Percentiles rank a stretch among this genome's conserved stretches.
These are phyloP conservation scores for Fraxinus dipetala DNA, from an alignment of 305 asterid genomes.

Conservation along the genomic window DNA sequence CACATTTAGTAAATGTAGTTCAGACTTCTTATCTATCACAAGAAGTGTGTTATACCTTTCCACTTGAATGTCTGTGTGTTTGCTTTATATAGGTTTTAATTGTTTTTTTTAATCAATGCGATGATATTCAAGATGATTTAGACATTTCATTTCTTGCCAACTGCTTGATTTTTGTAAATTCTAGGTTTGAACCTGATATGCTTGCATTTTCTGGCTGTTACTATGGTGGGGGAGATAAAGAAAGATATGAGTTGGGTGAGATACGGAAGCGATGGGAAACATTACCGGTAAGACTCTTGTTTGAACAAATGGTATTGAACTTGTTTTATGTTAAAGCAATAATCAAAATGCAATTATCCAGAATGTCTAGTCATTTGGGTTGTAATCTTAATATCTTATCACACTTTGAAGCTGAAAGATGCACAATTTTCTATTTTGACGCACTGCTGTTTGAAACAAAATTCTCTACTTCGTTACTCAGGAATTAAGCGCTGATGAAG, in stretches of 20 bases:
- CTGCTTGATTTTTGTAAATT: background rate
- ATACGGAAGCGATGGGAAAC: conserved; percentile 32
- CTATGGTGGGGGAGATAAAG: conserved; percentile 31
- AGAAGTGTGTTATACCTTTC: background rate
- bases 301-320: background rate
- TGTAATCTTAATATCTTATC: background rate
- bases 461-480: background rate
- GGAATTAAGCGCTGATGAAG: conserved; percentile 10
- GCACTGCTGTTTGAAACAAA: background rate
- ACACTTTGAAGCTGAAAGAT: background rate
- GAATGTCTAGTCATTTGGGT: background rate
- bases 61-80: background rate
- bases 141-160: background rate
- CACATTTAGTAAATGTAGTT: background rate
- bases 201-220: conserved; percentile 34
- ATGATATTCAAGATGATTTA: background rate
- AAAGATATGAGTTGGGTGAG: conserved; percentile 20
- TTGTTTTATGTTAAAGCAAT: background rate
- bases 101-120: background rate
- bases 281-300: conserved; percentile 23
- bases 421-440: background rate
- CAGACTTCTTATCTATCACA: background rate
- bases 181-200: conserved; percentile 32
- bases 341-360: background rate
- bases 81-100: background rate